Percentiles rank a stretch among this genome's conserved stretches.
Evolutionary conservation across 306 rosid species (phyloP).

Genomic region (Morella rubra): DNA sequence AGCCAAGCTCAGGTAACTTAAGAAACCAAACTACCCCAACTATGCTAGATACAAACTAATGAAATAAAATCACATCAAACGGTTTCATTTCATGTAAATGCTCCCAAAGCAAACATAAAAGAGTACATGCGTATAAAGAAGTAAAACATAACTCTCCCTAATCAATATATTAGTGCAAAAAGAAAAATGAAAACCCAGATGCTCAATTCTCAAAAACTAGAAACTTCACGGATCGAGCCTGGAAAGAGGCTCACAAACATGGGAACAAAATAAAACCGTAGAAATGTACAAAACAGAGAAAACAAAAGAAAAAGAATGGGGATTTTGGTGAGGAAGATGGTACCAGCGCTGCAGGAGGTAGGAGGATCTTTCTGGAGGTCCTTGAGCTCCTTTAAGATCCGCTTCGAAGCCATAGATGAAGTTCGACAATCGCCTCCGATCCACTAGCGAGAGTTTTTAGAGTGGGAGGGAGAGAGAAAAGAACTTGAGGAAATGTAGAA

Average conservation of each 20-base stretch:
- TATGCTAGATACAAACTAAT: neutral
- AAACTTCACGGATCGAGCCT: slow-evolving; percentile 38
- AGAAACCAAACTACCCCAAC: neutral
- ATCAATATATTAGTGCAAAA: no score
- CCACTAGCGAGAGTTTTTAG: slow-evolving; percentile 25
- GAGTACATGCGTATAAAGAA: neutral
- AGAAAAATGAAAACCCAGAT: slow-evolving; percentile 5
- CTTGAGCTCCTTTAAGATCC: slow-evolving; percentile 88
- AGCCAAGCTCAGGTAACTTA: neutral
- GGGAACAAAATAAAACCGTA: slow-evolving; percentile 5
- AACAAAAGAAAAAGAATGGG: neutral
- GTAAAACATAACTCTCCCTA: neutral
- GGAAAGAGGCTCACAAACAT: slow-evolving; percentile 1
- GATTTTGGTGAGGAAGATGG: slow-evolving; percentile 8
- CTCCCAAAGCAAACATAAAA: neutral
- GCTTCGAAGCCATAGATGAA: slow-evolving; percentile 74
- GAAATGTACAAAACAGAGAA: neutral
- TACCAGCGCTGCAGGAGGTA: slow-evolving; percentile 88
- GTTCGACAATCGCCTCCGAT: slow-evolving; percentile 41
- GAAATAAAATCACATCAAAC: neutral
- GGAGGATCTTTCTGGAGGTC: slow-evolving; percentile 90
- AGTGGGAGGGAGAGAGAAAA: neutral
- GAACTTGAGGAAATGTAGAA: slow-evolving; percentile 16
- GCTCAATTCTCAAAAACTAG: neutral
- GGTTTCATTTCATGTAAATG: neutral